Base-by-base conservation (phyloP, 495 filamentous ascomycete genomes). In the Penicillium coffeae region DNA sequence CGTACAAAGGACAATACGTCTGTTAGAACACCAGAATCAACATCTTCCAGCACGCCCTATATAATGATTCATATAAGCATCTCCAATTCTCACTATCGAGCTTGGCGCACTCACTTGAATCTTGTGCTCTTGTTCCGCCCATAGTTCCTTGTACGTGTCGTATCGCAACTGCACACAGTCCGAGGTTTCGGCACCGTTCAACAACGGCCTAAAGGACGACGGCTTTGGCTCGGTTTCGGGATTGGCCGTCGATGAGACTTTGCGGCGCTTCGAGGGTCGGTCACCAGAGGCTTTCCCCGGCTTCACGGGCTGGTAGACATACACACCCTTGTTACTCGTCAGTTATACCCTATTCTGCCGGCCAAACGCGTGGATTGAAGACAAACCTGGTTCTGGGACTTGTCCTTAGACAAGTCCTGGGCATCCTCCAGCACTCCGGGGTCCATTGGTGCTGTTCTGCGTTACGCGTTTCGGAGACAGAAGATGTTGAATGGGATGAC, bases 1-100 rank as follows among this genome's bases (percentile, higher is more conserved):
- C 66, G 65, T 8, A 92, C 66, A 60, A 95, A 96, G 8, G 72
- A 70, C 5, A 76, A 69, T 33, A 96, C 83, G 37, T 84, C 78
- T 42, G 78, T 69, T 2, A 94, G 70, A 39, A 90, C 80, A 45
- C 64, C 70, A 63, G 84, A 59, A 43, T 71, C 70, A 3, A 72
- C 66, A 42, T 73, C 69, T 41, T 72, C 58, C 25, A 76, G 47
- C 14, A 73, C 63, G 39, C 45, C 53, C 70, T 72, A 19, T 21
- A 2, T 5, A 8, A 22, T 22, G 19, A 0, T 3, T 3, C 6
- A 16, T 21, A 49, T 68, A 3, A 72, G 59, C 20, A 27, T 53
- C n/a, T 13, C 2, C 30, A 18, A 3, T 1, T 3, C 35, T 2
- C 8, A 25, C 18, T 2, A 12, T 18, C 7, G n/a, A 18, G 21